Evolutionary conservation across 768 basidiomycete genomes (phyloP).

Genomic region (Termitomyces sp.): DNA sequence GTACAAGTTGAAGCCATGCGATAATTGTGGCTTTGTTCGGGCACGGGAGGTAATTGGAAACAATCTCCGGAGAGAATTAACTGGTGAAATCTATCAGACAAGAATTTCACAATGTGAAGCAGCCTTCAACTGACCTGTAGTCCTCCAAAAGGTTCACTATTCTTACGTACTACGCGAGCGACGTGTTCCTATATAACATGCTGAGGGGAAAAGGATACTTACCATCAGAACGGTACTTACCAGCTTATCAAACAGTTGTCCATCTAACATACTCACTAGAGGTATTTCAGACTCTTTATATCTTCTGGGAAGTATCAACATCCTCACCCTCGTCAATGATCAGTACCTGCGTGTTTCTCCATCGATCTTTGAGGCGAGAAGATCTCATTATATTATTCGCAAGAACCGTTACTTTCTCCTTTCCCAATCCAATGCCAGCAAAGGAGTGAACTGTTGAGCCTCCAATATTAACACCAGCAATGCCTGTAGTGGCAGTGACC

Average conservation of each 20-base stretch:
- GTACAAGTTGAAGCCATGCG: constrained; percentile 53
- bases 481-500: constrained; percentile 63
- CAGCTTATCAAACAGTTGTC: constrained; percentile 65
- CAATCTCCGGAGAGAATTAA: constrained; percentile 77
- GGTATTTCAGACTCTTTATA: not conserved
- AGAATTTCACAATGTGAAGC: not conserved
- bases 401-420: constrained; percentile 41
- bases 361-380: constrained; percentile 31
- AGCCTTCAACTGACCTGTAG: constrained; percentile 52
- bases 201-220: constrained; percentile 19
- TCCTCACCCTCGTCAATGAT: constrained; percentile 71
- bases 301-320: not conserved
- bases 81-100: constrained; percentile 27
- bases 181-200: constrained; percentile 30
- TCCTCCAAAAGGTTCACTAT: constrained; percentile 55
- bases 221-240: constrained; percentile 29
- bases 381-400: constrained; percentile 28
- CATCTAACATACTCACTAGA: constrained; percentile 76
- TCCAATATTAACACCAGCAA: constrained; percentile 69
- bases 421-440: constrained; percentile 63
- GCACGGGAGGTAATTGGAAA: constrained; percentile 77
- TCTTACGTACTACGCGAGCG: constrained; percentile 37
- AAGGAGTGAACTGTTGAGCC: constrained; percentile 66
- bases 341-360: constrained; percentile 49
- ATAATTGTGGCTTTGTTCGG: constrained; percentile 30